These are phyloP conservation scores for Entonaema liquescens DNA, from an alignment of 495 filamentous ascomycete species.

Conservation along the genomic window DNA sequence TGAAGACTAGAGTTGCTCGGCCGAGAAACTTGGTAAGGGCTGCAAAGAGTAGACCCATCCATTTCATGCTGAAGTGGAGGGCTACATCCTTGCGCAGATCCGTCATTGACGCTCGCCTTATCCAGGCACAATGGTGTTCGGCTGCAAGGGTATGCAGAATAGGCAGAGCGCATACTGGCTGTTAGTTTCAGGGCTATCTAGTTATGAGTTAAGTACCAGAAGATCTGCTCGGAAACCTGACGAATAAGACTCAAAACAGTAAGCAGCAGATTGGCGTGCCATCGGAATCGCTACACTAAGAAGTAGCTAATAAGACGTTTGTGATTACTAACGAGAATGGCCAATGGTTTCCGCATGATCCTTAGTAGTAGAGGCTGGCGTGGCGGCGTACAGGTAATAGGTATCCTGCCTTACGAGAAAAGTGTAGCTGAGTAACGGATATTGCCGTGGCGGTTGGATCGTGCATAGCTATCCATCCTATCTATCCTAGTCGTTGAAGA, in stretches of 20 bases:
- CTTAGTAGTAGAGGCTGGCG: background rate
- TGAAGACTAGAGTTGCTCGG: conserved; percentile 21
- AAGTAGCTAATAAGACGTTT: background rate
- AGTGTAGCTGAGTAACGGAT: background rate
- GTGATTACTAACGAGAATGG: background rate
- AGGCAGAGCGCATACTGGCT: conserved; percentile 9
- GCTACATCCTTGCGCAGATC: conserved; percentile 33
- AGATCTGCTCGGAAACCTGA: background rate
- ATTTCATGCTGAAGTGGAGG: conserved; percentile 24
- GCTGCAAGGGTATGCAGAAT: conserved; percentile 18
- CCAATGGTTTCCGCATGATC: background rate
- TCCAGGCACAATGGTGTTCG: conserved; percentile 4
- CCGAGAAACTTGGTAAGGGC: conserved; percentile 16
- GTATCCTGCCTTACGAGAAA: background rate
- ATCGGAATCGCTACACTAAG: background rate
- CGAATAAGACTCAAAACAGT: background rate
- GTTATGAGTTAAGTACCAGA: background rate
- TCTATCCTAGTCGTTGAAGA: background rate
- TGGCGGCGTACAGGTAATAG: background rate
- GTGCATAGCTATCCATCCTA: background rate
- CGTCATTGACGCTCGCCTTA: conserved; percentile 8
- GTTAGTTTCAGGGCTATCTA: background rate
- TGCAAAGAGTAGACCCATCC: conserved; percentile 16
- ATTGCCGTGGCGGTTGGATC: background rate
- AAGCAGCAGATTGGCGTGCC: background rate